Evolutionary conservation across 306 rosid genomes (phyloP), one percentile per base, ranked within the genome.

Genomic region (Glycine latifolia): DNA sequence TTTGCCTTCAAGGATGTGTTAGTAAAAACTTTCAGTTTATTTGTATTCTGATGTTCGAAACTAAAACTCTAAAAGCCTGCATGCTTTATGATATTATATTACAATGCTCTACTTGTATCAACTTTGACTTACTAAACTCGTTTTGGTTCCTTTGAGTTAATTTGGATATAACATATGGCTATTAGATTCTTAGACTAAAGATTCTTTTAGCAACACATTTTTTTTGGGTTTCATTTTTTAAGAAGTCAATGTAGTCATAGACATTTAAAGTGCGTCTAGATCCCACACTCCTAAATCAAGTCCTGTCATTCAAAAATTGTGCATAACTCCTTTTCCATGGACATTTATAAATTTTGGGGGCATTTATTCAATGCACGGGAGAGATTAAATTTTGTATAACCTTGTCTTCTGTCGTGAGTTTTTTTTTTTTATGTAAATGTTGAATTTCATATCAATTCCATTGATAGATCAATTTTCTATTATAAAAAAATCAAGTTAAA

Each of bases 61-160:
- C 67, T 81, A 43, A 26, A 26, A 26, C 31, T 26, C 31, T 26
- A 26, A 78, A 43, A 52, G 76, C 54, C 49, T 80, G 75, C 80
- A 14, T 55, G 73, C 65, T 81, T 69, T 85, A 54, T 81, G 82
- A 70, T 85, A 81, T 73, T 72, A 16, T 71, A 59, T 69, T 75
- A 71, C 79, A 71, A 26, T 82, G 81, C 60, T 46, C 65, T 65
- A 13, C 46, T 50, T 72, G 80, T 75, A 39, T 72, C 13, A 58
- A 85, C 78, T 61, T 9, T 49, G 46, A 63, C 72, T 47, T 0
- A 8, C 73, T 48, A 74, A 50, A 84, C 76, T 53, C 2, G 44
- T 48, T 67, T 59, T 13, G 75, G 86, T 56, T 74, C 33, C 77
- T 80, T 33, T 48, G 6, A 13, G 50, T 58, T 80, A 41, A 43